Evolutionary conservation across 371 early-diverging fungal species (phyloP), one percentile per base, ranked within the genome.

Genomic region (Smittium mucronatum): DNA sequence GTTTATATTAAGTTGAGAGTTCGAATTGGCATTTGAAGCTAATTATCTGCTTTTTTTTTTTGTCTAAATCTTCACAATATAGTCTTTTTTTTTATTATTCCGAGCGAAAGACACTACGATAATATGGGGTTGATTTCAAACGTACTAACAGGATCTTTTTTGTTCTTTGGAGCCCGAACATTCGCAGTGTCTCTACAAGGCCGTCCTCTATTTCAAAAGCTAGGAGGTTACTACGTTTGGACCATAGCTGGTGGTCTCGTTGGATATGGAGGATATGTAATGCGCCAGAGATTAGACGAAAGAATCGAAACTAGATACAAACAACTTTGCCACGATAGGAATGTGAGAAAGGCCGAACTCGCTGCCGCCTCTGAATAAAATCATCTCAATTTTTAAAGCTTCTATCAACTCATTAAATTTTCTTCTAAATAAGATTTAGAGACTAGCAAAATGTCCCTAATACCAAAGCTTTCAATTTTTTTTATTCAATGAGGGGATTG

Each of bases 111-210:
- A n/a, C n/a, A n/a, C n/a, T n/a, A n/a, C n/a, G n/a, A n/a, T n/a
- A 47, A 47, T 16, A 67, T 67, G 67, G 67, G 28, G 11, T 32
- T 67, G 36, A 26, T 67, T 67, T 32, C 28, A 16, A 67, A 67
- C 35, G 63, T 67, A 16, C 26, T 67, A 26, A 63, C 58, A 28
- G 67, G 67, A 47, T 47, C 67, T 26, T 15, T 11, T 11, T 16
- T 67, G 5, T 29, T 36, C 5, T 11, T 11, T n/a, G 63, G 29
- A 57, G 67, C 67, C 5, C 67, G 67, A 8, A 57, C 67, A 26
- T 63, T 32, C 26, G 69, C 80, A 35, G 74, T 79, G 59, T 79
- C 68, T 1, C 76, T 78, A 11, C 78, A 77, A 57, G 76, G 77
- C 2, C 72, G 79, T 32, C 61, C 71, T 0, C 74, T 78, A 0